phyloP scores from a whole-genome alignment of 2,329 filamentous ascomycete species.

The Fusarium palustre region DNA sequence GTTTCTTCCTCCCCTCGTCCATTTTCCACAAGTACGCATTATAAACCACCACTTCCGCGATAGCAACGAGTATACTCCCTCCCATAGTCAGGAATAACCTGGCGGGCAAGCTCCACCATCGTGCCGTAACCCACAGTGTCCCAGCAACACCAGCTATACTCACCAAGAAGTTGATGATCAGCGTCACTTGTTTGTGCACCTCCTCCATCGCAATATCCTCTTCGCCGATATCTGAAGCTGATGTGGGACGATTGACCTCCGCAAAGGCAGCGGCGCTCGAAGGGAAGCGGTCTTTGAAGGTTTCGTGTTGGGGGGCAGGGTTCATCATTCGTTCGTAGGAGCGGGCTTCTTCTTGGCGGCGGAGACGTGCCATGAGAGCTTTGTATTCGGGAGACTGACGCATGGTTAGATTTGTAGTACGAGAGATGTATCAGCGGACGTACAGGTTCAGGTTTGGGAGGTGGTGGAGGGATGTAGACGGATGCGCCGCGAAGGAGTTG shows the following conservation, averaged over 20 bases:
- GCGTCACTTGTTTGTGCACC: conserved; percentile 81
- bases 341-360: conserved; percentile 82
- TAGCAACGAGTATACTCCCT: conserved; percentile 75
- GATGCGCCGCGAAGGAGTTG: conserved; percentile 76
- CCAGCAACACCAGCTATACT: conserved; percentile 84
- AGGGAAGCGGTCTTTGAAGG: conserved; percentile 70
- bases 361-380: conserved; percentile 86
- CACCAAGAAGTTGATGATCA: conserved; percentile 91
- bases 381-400: conserved; percentile 82
- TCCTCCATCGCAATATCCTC: conserved; percentile 78
- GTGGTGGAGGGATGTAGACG: conserved; percentile 83
- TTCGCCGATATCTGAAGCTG: conserved; percentile 61
- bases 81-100: conserved; percentile 77
- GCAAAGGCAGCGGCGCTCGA: conserved; percentile 66
- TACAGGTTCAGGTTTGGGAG: conserved; percentile 82
- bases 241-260: conserved; percentile 62
- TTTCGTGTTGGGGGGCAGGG: conserved; percentile 65
- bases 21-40: conserved; percentile 79
- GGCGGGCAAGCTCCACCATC: conserved; percentile 79
- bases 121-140: conserved; percentile 81
- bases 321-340: conserved; percentile 85
- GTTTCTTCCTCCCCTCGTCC: conserved; percentile 73
- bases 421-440: conserved; percentile 51
- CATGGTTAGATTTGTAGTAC: not conserved
- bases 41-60: conserved; percentile 84